Evolutionary conservation across 2,329 filamentous ascomycete genomes (phyloP).

Genomic region (Penicillium nordicum): DNA sequence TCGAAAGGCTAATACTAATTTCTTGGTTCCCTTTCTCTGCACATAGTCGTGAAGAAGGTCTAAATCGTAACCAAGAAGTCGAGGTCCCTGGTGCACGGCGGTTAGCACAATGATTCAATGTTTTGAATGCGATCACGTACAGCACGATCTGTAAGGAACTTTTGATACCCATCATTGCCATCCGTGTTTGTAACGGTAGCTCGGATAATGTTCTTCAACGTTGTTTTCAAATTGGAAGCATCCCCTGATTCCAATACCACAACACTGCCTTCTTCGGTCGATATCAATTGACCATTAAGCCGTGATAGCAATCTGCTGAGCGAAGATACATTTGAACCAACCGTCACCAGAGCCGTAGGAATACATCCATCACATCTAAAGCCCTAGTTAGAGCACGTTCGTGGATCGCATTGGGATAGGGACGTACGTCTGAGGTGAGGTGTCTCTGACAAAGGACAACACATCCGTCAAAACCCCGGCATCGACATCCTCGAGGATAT

Average conservation of each 20-base stretch:
- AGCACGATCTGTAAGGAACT: constrained; percentile 38
- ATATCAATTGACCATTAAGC: constrained; percentile 35
- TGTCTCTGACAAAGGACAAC: constrained; percentile 35
- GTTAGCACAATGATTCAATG: constrained; percentile 7
- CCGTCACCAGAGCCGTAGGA: constrained; percentile 42
- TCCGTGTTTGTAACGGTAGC: constrained; percentile 38
- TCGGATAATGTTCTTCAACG: constrained; percentile 47
- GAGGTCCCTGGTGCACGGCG: constrained; percentile 32
- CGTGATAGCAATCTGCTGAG: constrained; percentile 38
- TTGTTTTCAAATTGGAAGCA: constrained; percentile 45
- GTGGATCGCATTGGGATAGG: not conserved
- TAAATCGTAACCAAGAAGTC: constrained; percentile 46
- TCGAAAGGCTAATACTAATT: constrained; percentile 43
- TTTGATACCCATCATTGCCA: constrained; percentile 39
- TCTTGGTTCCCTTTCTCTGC: constrained; percentile 34
- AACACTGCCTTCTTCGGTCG: constrained; percentile 34
- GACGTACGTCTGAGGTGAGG: constrained; percentile 37
- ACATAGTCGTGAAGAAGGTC: constrained; percentile 46
- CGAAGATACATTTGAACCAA: constrained; percentile 44
- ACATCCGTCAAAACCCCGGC: constrained; percentile 39
- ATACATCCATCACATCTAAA: constrained; percentile 40
- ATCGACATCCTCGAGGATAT: constrained; percentile 40
- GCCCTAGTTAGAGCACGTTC: constrained; percentile 12
- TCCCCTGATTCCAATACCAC: constrained; percentile 45
- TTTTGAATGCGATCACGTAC: constrained; percentile 24